Evolutionary conservation across 2,329 filamentous ascomycete species (phyloP).

Genomic region (Blastomyces percursus): DNA sequence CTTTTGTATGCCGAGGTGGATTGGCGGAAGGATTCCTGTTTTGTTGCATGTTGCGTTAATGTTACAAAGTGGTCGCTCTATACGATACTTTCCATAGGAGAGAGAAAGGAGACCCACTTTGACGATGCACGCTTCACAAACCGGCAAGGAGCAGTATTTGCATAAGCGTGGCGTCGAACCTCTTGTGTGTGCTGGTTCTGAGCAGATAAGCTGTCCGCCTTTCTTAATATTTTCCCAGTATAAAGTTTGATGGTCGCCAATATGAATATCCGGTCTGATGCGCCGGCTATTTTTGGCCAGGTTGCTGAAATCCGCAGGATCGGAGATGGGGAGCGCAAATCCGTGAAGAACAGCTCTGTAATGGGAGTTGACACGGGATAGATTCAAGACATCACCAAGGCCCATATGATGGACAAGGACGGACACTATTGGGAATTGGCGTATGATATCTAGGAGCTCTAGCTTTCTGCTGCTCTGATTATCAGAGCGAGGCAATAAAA

Average conservation of each 20-base stretch:
- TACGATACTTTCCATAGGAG: neutral
- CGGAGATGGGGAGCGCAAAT: conserved; percentile 13
- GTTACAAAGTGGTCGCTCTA: neutral
- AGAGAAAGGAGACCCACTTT: conserved; percentile 8
- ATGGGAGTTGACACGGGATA: conserved; percentile 18
- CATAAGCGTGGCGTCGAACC: conserved; percentile 17
- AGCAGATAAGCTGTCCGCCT: conserved; percentile 18
- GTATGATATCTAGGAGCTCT: conserved; percentile 18
- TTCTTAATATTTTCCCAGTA: conserved; percentile 23
- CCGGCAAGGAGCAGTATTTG: conserved; percentile 21
- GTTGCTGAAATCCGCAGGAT: neutral
- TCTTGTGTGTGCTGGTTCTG: conserved; percentile 19
- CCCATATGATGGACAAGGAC: conserved; percentile 17
- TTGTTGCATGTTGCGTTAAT: neutral
- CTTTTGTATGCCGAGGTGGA: conserved; percentile 22
- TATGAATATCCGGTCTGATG: conserved; percentile 16
- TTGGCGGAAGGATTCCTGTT: conserved; percentile 20
- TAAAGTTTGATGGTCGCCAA: conserved; percentile 21
- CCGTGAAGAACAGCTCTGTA: conserved; percentile 22
- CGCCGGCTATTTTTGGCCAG: neutral
- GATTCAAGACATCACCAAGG: conserved; percentile 21
- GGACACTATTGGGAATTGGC: conserved; percentile 21
- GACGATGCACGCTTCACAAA: conserved; percentile 24
- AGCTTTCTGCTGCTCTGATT: conserved; percentile 6
- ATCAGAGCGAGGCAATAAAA: neutral